phyloP scores from a whole-genome alignment of 1,284 basidiomycete genomes.

The Tetrapyrgos nigripes region DNA sequence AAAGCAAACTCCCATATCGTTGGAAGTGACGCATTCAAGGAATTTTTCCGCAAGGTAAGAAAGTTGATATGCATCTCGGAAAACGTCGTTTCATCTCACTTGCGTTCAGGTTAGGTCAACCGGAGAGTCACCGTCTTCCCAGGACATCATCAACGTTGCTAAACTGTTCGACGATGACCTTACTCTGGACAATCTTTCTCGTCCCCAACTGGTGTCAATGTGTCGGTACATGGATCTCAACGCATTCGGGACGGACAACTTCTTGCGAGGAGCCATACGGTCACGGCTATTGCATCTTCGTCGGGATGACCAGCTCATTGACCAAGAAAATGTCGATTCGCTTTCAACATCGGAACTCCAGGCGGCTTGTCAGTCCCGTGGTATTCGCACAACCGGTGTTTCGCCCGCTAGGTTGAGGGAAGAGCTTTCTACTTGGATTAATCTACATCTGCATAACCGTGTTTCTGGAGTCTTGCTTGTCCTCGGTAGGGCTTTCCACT shows the following conservation, averaged over 20 bases:
- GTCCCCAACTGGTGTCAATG: slow-evolving; percentile 97
- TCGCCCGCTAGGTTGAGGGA: slow-evolving; percentile 87
- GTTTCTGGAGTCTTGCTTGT: slow-evolving; percentile 95
- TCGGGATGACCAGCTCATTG: slow-evolving; percentile 93
- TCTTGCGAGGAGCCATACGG: slow-evolving; percentile 93
- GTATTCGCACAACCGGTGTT: slow-evolving; percentile 88
- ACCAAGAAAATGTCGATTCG: slow-evolving; percentile 88
- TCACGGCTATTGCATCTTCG: slow-evolving; percentile 85
- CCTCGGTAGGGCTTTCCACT: slow-evolving; percentile 93
- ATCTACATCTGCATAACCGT: slow-evolving; percentile 86
- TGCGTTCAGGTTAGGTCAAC: slow-evolving; percentile 83
- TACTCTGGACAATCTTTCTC: slow-evolving; percentile 96
- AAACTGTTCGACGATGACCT: slow-evolving; percentile 98
- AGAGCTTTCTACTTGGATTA: slow-evolving; percentile 94
- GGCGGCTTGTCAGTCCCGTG: slow-evolving; percentile 93
- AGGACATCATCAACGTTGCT: slow-evolving; percentile 94
- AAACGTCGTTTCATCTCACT: slow-evolving; percentile 2
- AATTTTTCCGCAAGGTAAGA: slow-evolving; percentile 95
- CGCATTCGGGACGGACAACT: slow-evolving; percentile 99
- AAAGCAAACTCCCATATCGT: slow-evolving; percentile 93
- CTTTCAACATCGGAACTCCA: slow-evolving; percentile 92
- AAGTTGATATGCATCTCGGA: slow-evolving; percentile 1
- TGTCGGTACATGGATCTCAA: slow-evolving; percentile 98
- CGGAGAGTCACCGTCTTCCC: slow-evolving; percentile 89
- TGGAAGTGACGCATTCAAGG: slow-evolving; percentile 95